phyloP scores from a whole-genome alignment of 208 protist genomes.

The Acanthamoeba healyi region DNA sequence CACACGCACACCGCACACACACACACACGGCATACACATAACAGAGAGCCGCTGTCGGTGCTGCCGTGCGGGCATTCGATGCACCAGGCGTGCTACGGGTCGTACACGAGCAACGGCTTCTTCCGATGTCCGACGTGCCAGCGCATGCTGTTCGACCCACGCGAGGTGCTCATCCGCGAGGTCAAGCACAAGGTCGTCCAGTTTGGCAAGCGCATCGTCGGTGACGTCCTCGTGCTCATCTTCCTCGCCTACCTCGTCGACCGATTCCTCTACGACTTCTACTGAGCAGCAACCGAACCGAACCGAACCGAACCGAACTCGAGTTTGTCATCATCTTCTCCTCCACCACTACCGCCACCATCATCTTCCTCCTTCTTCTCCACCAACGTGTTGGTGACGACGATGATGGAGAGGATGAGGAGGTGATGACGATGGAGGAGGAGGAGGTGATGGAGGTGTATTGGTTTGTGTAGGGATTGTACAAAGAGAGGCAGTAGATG shows the following conservation, averaged over 20 bases:
- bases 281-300: neutral
- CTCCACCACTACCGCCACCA: too few species aligned
- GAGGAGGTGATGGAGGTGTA: neutral
- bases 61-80: constrained; percentile 53
- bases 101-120: constrained; percentile 26
- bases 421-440: neutral
- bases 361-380: neutral
- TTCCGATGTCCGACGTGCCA: constrained; percentile 66
- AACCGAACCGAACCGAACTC: too few species aligned
- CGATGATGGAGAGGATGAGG: neutral
- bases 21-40: neutral
- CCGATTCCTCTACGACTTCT: neutral
- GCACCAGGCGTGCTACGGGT: constrained; percentile 45
- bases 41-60: constrained; percentile 26
- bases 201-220: neutral
- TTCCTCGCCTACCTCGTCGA: constrained; percentile 13
- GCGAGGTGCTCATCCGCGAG: constrained; percentile 12
- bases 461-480: constrained; percentile 1
- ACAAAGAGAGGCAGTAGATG: neutral
- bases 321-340: neutral
- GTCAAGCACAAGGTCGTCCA: neutral
- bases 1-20: too few species aligned
- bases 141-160: neutral
- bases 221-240: neutral
- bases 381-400: neutral